phyloP scores from a whole-genome alignment of 805 yeast genomes.

The Vanderwaltozyma tropicalis region DNA sequence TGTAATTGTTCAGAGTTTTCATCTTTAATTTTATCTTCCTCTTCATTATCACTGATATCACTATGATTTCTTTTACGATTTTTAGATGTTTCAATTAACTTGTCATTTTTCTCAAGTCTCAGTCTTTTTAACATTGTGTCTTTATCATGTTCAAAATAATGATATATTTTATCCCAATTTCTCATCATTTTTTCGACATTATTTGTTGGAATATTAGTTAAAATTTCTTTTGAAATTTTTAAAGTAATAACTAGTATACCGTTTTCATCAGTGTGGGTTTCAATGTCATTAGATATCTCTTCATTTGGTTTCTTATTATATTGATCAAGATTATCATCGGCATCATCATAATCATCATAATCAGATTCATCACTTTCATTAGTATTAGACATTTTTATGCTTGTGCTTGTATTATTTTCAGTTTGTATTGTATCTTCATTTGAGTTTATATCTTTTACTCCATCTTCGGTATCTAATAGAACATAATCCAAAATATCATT shows the following conservation, averaged over 20 bases:
- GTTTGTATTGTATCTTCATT: background rate
- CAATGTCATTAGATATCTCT: background rate
- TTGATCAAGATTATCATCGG: constrained; percentile 10
- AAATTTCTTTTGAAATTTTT: constrained; percentile 29
- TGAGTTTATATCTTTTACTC: background rate
- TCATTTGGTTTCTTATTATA: constrained; percentile 10
- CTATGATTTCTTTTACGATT: constrained; percentile 5
- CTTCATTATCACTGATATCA: background rate
- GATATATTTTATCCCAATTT: constrained; percentile 64
- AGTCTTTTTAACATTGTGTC: constrained; percentile 68
- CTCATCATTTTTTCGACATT: constrained; percentile 35
- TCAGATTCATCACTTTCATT: background rate
- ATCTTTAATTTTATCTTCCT: background rate
- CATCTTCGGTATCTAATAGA: constrained; percentile 3
- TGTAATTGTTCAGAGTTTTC: constrained; percentile 8
- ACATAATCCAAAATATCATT: constrained; percentile 7
- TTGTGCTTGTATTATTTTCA: background rate
- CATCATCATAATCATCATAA: background rate
- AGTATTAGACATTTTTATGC: too few species aligned
- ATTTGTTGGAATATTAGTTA: constrained; percentile 24
- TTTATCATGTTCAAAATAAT: constrained; percentile 61
- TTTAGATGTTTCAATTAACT: constrained; percentile 37
- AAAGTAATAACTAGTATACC: constrained; percentile 21
- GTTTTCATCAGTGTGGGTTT: background rate
- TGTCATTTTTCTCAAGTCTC: constrained; percentile 71